Evolutionary conservation across 805 yeast genomes (phyloP), one percentile per base, ranked within the genome.

Genomic region (Yarrowia divulgata): DNA sequence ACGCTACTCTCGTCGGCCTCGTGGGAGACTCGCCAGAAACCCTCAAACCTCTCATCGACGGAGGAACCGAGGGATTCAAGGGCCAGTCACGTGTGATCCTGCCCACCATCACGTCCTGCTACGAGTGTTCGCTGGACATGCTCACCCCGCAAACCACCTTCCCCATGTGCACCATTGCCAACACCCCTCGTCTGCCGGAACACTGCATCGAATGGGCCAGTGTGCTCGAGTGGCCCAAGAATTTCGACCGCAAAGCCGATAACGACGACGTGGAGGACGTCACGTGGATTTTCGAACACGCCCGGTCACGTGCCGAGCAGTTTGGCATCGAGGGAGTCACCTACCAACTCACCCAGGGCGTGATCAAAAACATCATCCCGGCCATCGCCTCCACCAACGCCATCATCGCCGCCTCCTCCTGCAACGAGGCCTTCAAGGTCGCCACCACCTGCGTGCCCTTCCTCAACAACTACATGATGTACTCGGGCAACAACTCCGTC

Each of bases 331-430:
- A 73, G 0, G 93, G 94, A 0, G 91, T 94, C 12, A 90, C 94
- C 0, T 83, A 85, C 70, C 80, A 84, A 62, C 84, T 90, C 48
- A 88, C 95, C 0, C 82, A 91, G 67, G 98, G 98, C 0, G 96
- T 94, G 42, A 91, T 92, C 67, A 94, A 94, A 77, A 89, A 89
- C 74, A 93, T 94, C 70, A 90, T 94, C 10, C 99, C 99, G 0
- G 93, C 97, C 1, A 90, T 93, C 68, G 97, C 97, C 0, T 89
- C 97, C 1, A 93, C 98, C 0, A 94, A 95, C 77, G 97, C 98
- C 1, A 84, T 94, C 29, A 86, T 94, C 40, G 97, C 98, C 0
- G 96, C 95, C 0, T 84, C 92, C 7, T 90, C 97, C 76, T 90
- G 95, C 75, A 90, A 90, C 72, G 97, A 93, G 77, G 91, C 90